phyloP scores from a whole-genome alignment of 2,329 filamentous ascomycete species.

The Pleurostoma richardsiae region DNA sequence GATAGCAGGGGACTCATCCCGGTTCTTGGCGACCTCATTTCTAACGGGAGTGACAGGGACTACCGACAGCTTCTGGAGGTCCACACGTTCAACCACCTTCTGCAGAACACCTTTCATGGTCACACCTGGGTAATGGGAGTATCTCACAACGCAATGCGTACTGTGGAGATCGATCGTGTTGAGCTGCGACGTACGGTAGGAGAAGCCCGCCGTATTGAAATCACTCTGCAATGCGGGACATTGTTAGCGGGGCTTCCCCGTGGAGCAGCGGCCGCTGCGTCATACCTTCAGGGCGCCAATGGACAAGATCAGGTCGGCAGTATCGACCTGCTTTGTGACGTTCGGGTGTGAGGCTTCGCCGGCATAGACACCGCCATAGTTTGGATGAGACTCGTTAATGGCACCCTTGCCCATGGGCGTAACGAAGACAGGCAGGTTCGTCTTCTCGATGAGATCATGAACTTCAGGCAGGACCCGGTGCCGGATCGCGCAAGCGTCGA shows the following conservation, averaged over 20 bases:
- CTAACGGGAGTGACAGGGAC: slow-evolving; percentile 46
- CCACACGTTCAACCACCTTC: slow-evolving; percentile 59
- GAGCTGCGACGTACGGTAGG: slow-evolving; percentile 70
- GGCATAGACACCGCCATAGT: slow-evolving; percentile 79
- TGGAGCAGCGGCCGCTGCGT: background rate
- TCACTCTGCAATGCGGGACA: slow-evolving; percentile 48
- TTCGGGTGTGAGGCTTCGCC: slow-evolving; percentile 67
- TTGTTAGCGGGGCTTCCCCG: background rate
- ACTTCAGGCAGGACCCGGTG: slow-evolving; percentile 70
- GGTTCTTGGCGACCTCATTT: slow-evolving; percentile 40
- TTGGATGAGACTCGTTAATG: slow-evolving; percentile 69
- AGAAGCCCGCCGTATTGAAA: slow-evolving; percentile 80
- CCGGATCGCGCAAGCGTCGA: slow-evolving; percentile 78
- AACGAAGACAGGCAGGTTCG: slow-evolving; percentile 76
- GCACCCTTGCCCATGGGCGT: slow-evolving; percentile 87
- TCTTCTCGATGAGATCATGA: slow-evolving; percentile 66
- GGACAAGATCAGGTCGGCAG: slow-evolving; percentile 64
- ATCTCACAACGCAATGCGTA: slow-evolving; percentile 66
- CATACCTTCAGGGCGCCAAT: slow-evolving; percentile 57
- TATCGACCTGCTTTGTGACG: slow-evolving; percentile 60
- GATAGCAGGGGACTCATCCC: slow-evolving; percentile 41
- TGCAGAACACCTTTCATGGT: slow-evolving; percentile 73
- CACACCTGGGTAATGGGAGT: slow-evolving; percentile 73
- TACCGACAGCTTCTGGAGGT: slow-evolving; percentile 52
- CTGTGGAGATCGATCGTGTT: slow-evolving; percentile 80